Base-by-base conservation (phyloP, 805 yeast genomes). In the Wickerhamomyces chaumierensis region DNA sequence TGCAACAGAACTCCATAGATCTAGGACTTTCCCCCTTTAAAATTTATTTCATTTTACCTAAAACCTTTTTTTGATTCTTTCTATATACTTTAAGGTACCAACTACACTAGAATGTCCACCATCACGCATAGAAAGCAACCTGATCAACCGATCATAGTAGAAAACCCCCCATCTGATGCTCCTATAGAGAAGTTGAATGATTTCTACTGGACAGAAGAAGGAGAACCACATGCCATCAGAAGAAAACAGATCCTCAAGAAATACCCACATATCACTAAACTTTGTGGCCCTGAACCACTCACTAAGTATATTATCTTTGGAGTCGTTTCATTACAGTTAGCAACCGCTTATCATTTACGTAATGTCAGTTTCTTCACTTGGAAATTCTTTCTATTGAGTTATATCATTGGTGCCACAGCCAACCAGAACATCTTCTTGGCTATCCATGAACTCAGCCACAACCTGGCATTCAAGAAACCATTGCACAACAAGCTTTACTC, bases 371-470 rank as follows among this genome's bases (percentile, higher is more conserved):
- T 80, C 19, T 59, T 71, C 33, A 56, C 69, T 20, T 66, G 67
- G 63, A 65, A 66, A 47, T 83, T 81, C 52, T 57, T 82, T 51
- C 47, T 68, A 1, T 53, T 74, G 12, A 90, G 94, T 5, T 87
- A 87, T 51, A 60, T 81, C 17, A 65, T 87, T 38, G 96, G 96
- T 2, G 96, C 92, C 14, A 83, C 94, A 8, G 72, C 83, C 39
- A 80, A 77, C 55, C 95, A 88, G 54, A 87, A 88, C 51, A 60
- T 82, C 32, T 87, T 86, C 54, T 65, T 87, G 45, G 90, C 94
- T 20, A 85, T 87, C 48, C 96, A 87, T 60, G 96, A 87, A 57
- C 65, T 86, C 38, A 75, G 81, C 29, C 96, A 87, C 59, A 87
- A 87, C 55, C 65, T 87, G 39, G 83, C 83, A 2, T 87, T 87